Percentiles rank a stretch among this genome's conserved stretches.
Conservation (phyloP, 768 basidiomycete species). For the Coprinopsis marcescibilis region DNA sequence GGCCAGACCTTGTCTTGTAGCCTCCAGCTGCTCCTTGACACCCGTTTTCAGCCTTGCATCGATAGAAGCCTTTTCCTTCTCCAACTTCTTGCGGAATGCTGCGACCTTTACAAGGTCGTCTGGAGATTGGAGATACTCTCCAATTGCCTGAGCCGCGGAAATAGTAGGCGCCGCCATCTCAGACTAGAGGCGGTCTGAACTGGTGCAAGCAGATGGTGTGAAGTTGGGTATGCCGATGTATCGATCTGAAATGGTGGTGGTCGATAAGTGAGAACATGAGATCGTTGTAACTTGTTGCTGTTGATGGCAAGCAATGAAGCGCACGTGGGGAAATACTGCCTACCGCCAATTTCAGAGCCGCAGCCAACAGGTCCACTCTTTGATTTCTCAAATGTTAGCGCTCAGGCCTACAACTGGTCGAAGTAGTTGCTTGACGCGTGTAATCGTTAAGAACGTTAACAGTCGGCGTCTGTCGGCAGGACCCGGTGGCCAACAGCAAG, state of each 20-base stretch:
- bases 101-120: constrained; percentile 89
- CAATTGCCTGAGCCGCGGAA: constrained; percentile 82
- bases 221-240: no score
- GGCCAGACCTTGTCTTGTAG: constrained; percentile 82
- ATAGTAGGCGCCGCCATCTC: constrained; percentile 47
- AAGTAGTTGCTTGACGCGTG: not conserved
- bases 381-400: not conserved
- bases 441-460: not conserved
- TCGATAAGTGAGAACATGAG: no score
- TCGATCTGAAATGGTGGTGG: no score
- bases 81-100: constrained; percentile 86
- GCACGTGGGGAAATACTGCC: not conserved
- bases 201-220: constrained; percentile 1
- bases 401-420: not conserved
- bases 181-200: constrained; percentile 6
- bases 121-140: constrained; percentile 88
- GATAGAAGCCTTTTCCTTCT: constrained; percentile 94
- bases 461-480: not conserved
- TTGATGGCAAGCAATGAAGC: no score
- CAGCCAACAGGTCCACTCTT: no score
- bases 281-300: no score
- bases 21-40: constrained; percentile 88
- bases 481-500: constrained; percentile 23
- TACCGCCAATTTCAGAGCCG: no score
- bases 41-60: constrained; percentile 86